Evolutionary conservation across 2,329 filamentous ascomycete genomes (phyloP), one percentile per base, ranked within the genome.

Genomic region (Penicillium digitatum): DNA sequence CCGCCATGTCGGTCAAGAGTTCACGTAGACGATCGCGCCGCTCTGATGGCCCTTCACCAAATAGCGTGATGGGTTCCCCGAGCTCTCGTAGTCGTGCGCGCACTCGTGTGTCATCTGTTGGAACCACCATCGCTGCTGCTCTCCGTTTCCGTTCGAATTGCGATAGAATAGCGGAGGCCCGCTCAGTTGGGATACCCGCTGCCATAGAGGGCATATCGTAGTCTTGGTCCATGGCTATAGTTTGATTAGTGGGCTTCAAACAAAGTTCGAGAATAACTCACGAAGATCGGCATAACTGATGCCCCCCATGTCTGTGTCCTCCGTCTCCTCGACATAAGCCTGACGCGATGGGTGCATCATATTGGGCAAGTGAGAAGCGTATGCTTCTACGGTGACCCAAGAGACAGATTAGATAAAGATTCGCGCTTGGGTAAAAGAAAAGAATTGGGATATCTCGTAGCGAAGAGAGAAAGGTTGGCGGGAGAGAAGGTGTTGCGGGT

Each of bases 101-200:
- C 45, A 99, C 92, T 66, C 89, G 85, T 58, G 83, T 86, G 78
- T 99, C 94, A 71, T 96, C 92, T 52, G 95, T 99, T 0, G 93
- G 94, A 3, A 99, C 94, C 12, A 89, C 87, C 64, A 97, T 89
- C 11, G 88, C 88, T 18, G 91, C 91, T 11, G 91, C 92, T 68
- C 90, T 84, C 67, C 91, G 86, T 75, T 96, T 96, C 58, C 93
- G 89, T 67, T 91, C 88, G 73, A 99, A 94, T 71, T 97, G 92
- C 32, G 84, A 87, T 20, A 95, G 79, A 52, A 96, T 86, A 14
- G 89, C 90, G 3, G 90, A 92, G 3, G 90, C 90, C 71, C 90
- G 90, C 70, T 94, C 89, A 5, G 89, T 83, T 8, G 87, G 83
- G 43, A 87, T 85, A 44, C 88, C 89, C 20, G 83, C 81, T 3